These are phyloP conservation scores for Colletotrichum sp. DNA, from an alignment of 2,329 filamentous ascomycete species.

Conservation along the genomic window DNA sequence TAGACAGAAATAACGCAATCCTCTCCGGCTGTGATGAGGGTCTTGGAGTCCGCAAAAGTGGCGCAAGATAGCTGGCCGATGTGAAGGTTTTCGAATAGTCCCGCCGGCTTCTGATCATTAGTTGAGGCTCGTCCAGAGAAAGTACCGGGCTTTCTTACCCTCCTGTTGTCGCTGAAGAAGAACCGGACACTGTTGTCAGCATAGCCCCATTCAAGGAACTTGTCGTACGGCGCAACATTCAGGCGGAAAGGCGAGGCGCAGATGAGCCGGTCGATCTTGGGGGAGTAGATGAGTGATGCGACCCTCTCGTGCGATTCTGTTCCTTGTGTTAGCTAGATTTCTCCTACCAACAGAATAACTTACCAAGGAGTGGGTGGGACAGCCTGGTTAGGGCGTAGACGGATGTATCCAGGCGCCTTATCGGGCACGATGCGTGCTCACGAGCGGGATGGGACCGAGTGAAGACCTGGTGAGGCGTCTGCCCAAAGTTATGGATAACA, in stretches of 20 bases:
- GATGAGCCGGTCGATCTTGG: slow-evolving; percentile 81
- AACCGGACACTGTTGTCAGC: slow-evolving; percentile 92
- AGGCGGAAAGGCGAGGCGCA: slow-evolving; percentile 84
- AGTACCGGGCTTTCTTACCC: slow-evolving; percentile 45
- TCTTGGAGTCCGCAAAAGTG: slow-evolving; percentile 86
- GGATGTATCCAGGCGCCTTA: slow-evolving; percentile 76
- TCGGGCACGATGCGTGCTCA: slow-evolving; percentile 69
- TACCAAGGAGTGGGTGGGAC: slow-evolving; percentile 77
- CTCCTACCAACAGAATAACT: slow-evolving; percentile 13
- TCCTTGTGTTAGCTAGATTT: neutral
- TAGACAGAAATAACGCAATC: slow-evolving; percentile 92
- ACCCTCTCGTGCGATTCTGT: slow-evolving; percentile 77
- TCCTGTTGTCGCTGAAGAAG: slow-evolving; percentile 82
- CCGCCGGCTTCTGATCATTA: slow-evolving; percentile 61
- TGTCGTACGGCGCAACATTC: slow-evolving; percentile 90
- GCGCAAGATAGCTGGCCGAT: slow-evolving; percentile 86
- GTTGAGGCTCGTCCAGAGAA: slow-evolving; percentile 4
- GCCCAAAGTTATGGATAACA: slow-evolving; percentile 98
- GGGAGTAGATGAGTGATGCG: slow-evolving; percentile 76
- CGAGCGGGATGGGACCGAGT: slow-evolving; percentile 78
- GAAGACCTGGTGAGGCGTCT: slow-evolving; percentile 96
- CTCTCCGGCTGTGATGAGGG: slow-evolving; percentile 87
- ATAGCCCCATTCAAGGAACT: slow-evolving; percentile 95
- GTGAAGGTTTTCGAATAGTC: slow-evolving; percentile 92
- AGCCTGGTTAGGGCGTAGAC: slow-evolving; percentile 78